Evolutionary conservation across 2,329 filamentous ascomycete genomes (phyloP).

Genomic region (Orbilia blumenaviensis): DNA sequence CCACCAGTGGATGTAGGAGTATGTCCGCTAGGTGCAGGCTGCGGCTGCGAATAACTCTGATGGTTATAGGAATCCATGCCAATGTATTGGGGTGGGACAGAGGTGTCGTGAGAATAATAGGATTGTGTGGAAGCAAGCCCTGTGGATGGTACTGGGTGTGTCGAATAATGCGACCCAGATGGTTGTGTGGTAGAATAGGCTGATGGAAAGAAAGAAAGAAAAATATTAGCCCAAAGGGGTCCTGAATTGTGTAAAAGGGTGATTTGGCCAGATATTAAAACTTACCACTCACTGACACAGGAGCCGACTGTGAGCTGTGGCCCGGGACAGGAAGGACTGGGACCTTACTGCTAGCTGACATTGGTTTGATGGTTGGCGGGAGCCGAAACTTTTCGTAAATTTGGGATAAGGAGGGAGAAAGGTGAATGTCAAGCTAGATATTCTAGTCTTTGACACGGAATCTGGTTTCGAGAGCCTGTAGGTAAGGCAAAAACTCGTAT

Average conservation of each 20-base stretch:
- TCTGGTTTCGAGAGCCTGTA: slow-evolving; percentile 32
- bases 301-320: slow-evolving; percentile 49
- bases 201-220: not conserved
- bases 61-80: slow-evolving; percentile 52
- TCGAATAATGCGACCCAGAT: slow-evolving; percentile 50
- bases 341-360: slow-evolving; percentile 52
- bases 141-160: slow-evolving; percentile 39
- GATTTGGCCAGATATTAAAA: not conserved
- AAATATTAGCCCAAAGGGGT: slow-evolving; percentile 5
- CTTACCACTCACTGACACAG: slow-evolving; percentile 53
- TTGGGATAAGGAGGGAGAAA: slow-evolving; percentile 5
- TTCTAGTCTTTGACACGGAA: slow-evolving; percentile 37
- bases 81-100: slow-evolving; percentile 50
- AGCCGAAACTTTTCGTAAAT: slow-evolving; percentile 15
- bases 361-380: slow-evolving; percentile 20
- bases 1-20: slow-evolving; percentile 49
- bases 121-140: slow-evolving; percentile 39
- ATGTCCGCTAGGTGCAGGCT: slow-evolving; percentile 46
- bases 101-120: slow-evolving; percentile 49
- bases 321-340: slow-evolving; percentile 50
- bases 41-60: slow-evolving; percentile 51
- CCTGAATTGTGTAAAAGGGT: not conserved
- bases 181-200: slow-evolving; percentile 49
- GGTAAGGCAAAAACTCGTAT: slow-evolving; percentile 35
- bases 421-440: slow-evolving; percentile 19